Percentiles rank a stretch among this genome's conserved stretches.
phyloP scores from a whole-genome alignment of 2,329 filamentous ascomycete genomes.

The Biscogniauxia marginata region DNA sequence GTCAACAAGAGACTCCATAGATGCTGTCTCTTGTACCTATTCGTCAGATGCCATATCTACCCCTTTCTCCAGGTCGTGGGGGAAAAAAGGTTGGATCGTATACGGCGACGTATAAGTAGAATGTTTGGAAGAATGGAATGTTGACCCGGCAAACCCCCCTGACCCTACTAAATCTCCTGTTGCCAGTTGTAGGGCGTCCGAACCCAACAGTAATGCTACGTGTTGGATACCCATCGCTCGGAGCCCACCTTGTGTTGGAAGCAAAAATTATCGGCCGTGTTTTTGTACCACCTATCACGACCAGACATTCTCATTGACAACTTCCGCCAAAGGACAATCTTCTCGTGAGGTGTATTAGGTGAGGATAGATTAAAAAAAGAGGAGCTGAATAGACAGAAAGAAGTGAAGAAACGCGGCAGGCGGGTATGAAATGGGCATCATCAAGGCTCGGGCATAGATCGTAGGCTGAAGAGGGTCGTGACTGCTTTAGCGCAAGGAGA shows the following conservation, averaged over 20 bases:
- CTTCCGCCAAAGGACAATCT: conserved; percentile 27
- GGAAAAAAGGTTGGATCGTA: conserved; percentile 15
- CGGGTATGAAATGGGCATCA: conserved; percentile 60
- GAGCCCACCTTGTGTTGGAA: conserved; percentile 17
- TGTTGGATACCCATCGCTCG: conserved; percentile 15
- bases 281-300: conserved; percentile 19
- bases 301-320: conserved; percentile 14
- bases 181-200: conserved; percentile 22
- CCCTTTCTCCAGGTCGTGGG: conserved; percentile 13
- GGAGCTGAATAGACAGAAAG: conserved; percentile 40
- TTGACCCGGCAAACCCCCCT: conserved; percentile 22
- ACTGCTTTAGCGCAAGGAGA: conserved; percentile 82
- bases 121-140: conserved; percentile 20
- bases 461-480: conserved; percentile 35
- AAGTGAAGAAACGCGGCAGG: conserved; percentile 53
- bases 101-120: conserved; percentile 17
- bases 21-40: conserved; percentile 26
- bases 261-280: conserved; percentile 7
- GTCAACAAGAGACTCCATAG: conserved; percentile 19
- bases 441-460: conserved; percentile 57
- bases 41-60: conserved; percentile 25
- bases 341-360: conserved; percentile 42
- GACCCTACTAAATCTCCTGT: conserved; percentile 21
- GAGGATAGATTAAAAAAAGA: conserved; percentile 44
- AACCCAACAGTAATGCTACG: conserved; percentile 12